phyloP scores from a whole-genome alignment of 2,329 filamentous ascomycete species.

The Penicillium digitatum region DNA sequence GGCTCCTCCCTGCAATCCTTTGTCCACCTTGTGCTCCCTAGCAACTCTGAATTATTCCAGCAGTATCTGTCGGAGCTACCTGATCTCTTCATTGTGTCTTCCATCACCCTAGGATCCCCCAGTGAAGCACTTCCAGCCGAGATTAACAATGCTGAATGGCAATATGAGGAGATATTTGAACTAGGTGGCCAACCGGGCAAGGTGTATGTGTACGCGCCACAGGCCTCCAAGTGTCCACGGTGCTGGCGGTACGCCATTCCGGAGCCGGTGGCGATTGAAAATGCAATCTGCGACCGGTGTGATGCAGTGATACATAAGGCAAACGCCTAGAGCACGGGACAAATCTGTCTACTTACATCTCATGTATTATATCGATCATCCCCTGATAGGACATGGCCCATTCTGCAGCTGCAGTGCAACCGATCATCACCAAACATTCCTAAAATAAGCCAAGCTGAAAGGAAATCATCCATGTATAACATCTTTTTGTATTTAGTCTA shows the following conservation, averaged over 20 bases:
- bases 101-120: conserved; percentile 51
- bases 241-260: conserved; percentile 86
- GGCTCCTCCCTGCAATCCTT: conserved; percentile 77
- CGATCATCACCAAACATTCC: background rate
- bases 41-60: conserved; percentile 25
- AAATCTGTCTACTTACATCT: conserved; percentile 1
- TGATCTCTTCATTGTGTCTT: conserved; percentile 66
- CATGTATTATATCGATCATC: conserved; percentile 3
- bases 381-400: background rate
- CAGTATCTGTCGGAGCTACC: conserved; percentile 51
- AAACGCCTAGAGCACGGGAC: conserved; percentile 1
- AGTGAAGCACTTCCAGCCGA: conserved; percentile 23
- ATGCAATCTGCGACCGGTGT: conserved; percentile 69
- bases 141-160: conserved; percentile 39
- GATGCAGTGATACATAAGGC: conserved; percentile 55
- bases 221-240: conserved; percentile 68
- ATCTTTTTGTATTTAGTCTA: background rate
- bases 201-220: conserved; percentile 47
- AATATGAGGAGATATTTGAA: conserved; percentile 43
- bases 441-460: background rate
- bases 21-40: conserved; percentile 48
- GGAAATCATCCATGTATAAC: background rate
- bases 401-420: conserved; percentile 1
- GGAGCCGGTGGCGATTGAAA: conserved; percentile 44
- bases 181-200: conserved; percentile 33